These are phyloP conservation scores for Hymenoscyphus repandus DNA, from an alignment of 2,329 filamentous ascomycete genomes.

Conservation along the genomic window DNA sequence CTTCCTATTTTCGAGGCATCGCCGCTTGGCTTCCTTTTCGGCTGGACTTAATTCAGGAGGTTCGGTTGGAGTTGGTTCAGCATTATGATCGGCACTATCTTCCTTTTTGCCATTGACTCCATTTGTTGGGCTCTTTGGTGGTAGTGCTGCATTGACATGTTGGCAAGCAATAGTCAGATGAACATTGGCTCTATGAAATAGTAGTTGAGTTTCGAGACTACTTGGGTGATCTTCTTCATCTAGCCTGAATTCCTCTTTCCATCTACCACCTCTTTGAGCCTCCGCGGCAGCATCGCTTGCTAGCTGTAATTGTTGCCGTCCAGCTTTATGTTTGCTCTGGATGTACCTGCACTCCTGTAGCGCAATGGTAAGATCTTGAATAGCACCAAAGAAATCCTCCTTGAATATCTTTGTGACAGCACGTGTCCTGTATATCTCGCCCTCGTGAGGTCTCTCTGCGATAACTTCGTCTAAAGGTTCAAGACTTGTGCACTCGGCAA, in stretches of 20 bases:
- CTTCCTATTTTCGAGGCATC: slow-evolving; percentile 57
- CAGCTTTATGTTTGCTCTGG: slow-evolving; percentile 29
- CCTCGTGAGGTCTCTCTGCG: slow-evolving; percentile 54
- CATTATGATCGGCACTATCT: slow-evolving; percentile 17
- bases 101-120: slow-evolving; percentile 20
- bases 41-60: slow-evolving; percentile 33
- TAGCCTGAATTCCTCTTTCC: slow-evolving; percentile 45
- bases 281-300: slow-evolving; percentile 34
- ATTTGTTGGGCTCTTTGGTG: slow-evolving; percentile 21
- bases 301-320: slow-evolving; percentile 44
- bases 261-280: slow-evolving; percentile 32
- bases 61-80: slow-evolving; percentile 11
- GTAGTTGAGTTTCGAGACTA: slow-evolving; percentile 67
- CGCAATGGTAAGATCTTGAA: slow-evolving; percentile 64
- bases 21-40: slow-evolving; percentile 40
- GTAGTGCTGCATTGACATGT: slow-evolving; percentile 53
- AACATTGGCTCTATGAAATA: slow-evolving; percentile 70
- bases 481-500: slow-evolving; percentile 67
- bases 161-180: slow-evolving; percentile 69
- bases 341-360: slow-evolving; percentile 42
- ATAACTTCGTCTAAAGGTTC: slow-evolving; percentile 64
- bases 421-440: slow-evolving; percentile 64
- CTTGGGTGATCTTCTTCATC: slow-evolving; percentile 64
- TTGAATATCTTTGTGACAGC: slow-evolving; percentile 73
- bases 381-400: slow-evolving; percentile 65